These are phyloP conservation scores for Casaregolazyma lundiana DNA, from an alignment of 1,139 yeast species.

Conservation along the genomic window DNA sequence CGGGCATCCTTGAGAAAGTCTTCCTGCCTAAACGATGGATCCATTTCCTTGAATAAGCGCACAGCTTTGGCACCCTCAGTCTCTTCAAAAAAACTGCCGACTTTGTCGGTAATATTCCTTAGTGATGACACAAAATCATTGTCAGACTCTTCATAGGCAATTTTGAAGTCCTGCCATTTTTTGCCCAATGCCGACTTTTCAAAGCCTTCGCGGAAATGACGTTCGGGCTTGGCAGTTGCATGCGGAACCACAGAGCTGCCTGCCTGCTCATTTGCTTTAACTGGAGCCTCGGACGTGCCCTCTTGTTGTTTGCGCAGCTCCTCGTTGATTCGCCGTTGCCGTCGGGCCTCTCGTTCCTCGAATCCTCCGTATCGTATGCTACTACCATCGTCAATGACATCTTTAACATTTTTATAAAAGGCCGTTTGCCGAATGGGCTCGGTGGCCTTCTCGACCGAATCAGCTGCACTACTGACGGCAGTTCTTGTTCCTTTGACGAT, in stretches of 20 bases:
- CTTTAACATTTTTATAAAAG: slow-evolving; percentile 82
- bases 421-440: slow-evolving; percentile 93
- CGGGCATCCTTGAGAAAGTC: slow-evolving; percentile 80
- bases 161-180: slow-evolving; percentile 55
- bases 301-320: slow-evolving; percentile 49
- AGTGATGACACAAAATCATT: slow-evolving; percentile 81
- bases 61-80: slow-evolving; percentile 93
- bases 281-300: slow-evolving; percentile 53
- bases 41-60: slow-evolving; percentile 81
- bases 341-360: slow-evolving; percentile 79
- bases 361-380: slow-evolving; percentile 90
- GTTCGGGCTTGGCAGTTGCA: slow-evolving; percentile 71
- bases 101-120: slow-evolving; percentile 73
- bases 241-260: slow-evolving; percentile 82
- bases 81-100: slow-evolving; percentile 89
- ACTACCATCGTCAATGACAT: slow-evolving; percentile 88
- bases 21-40: slow-evolving; percentile 79
- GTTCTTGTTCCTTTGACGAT: slow-evolving; percentile 84
- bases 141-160: slow-evolving; percentile 81
- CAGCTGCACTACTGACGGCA: slow-evolving; percentile 76
- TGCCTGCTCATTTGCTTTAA: slow-evolving; percentile 78
- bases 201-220: slow-evolving; percentile 59
- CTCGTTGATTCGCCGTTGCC: slow-evolving; percentile 51
- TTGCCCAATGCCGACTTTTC: slow-evolving; percentile 70
- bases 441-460: slow-evolving; percentile 68